Evolutionary conservation across 2,329 filamentous ascomycete species (phyloP), one percentile per base, ranked within the genome.

Genomic region (Diaporthe caulivora): DNA sequence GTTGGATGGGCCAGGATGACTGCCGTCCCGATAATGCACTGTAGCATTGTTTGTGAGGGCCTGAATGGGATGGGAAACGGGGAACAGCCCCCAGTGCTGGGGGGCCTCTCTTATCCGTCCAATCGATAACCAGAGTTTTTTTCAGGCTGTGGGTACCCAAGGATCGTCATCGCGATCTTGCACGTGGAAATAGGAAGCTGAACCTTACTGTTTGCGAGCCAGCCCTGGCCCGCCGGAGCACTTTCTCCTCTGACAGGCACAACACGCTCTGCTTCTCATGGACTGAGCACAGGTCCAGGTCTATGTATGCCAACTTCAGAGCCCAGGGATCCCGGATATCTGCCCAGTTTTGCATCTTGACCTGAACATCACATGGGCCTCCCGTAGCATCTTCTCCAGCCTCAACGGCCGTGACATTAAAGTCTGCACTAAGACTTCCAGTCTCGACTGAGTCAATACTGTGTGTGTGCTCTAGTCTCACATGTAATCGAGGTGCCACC

Each of bases 111-210:
- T 71, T 71, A 71, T 71, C 69, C 31, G 62, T 34, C 62, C 69
- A 71, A 71, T 71, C 69, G 69, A 71, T 71, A 71, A 42, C 15
- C 29, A 44, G 55, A 67, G 37, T 37, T 53, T 51, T 51, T 67
- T 67, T 40, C 62, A 24, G 31, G 31, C 31, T 7, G 62, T 67
- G 62, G 62, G 62, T 31, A 24, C 62, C 47, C 31, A 67, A 26
- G 60, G 69, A 70, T 64, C 64, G 72, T 44, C 70, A 75, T 75
- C 71, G 71, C 67, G 65, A 73, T 70, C 65, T 29, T 42, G 26
- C 65, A 26, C 31, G 70, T 70, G 49, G 51, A 72, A 70, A 47
- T 72, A 72, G 44, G n/a, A 47, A 49, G 47, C 40, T 2, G 53
- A 57, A 70, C 40, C 53, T 70, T 70, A 51, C n/a, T 70, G 21